Conservation (phyloP, 164 flowering plant genomes). For the Magnolia kwangsiensis region DNA sequence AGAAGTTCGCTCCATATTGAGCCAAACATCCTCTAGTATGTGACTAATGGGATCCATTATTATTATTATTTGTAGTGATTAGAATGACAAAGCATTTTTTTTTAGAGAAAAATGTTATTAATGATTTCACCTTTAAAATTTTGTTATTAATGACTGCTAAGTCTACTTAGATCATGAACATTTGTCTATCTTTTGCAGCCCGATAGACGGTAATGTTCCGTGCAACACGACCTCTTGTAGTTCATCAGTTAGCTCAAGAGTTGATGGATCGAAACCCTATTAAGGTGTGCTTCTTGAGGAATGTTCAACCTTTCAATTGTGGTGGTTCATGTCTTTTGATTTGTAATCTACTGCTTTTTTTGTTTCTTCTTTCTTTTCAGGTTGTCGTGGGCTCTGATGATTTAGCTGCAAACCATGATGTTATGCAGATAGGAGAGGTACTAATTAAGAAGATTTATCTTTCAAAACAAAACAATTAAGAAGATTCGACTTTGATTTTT, state of each 20-base stretch:
- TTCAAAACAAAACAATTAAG: background rate
- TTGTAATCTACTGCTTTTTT: background rate
- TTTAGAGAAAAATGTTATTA: too few species aligned
- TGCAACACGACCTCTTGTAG: constrained; percentile 93
- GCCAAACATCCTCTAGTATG: constrained; percentile 74
- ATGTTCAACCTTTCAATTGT: background rate
- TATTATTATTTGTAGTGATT: too few species aligned
- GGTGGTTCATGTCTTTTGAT: background rate
- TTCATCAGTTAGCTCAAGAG: constrained; percentile 87
- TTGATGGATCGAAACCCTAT: constrained; percentile 95
- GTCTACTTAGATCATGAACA: too few species aligned
- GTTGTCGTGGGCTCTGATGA: constrained; percentile 99
- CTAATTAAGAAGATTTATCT: background rate
- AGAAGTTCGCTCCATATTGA: constrained; percentile 83
- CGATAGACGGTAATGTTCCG: constrained; percentile 98
- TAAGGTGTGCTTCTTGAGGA: constrained; percentile 49
- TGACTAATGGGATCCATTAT: background rate
- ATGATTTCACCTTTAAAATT: too few species aligned
- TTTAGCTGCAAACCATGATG: constrained; percentile 98
- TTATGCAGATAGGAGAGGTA: constrained; percentile 99
- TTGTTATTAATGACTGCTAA: too few species aligned
- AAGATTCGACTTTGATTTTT: background rate
- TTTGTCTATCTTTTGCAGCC: constrained; percentile 16
- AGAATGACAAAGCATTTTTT: too few species aligned
- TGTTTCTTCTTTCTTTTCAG: constrained; percentile 31